These are phyloP conservation scores for Nannizziopsis arthrosporioides DNA, from an alignment of 2,329 filamentous ascomycete species.

Conservation along the genomic window DNA sequence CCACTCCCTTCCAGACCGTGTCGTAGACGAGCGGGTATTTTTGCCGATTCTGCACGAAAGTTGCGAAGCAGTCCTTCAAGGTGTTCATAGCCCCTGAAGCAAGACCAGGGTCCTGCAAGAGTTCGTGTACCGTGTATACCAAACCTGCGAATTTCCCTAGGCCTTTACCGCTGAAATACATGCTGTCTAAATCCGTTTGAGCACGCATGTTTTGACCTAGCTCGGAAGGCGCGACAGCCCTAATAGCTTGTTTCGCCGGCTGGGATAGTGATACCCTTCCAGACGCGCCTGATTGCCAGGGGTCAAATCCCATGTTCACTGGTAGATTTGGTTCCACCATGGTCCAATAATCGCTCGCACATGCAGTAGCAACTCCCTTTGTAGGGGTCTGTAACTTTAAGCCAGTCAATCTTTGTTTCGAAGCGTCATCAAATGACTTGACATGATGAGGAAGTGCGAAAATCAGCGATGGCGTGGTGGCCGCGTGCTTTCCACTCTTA, in stretches of 20 bases:
- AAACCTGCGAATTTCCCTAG: constrained; percentile 65
- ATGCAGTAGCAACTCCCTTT: constrained; percentile 66
- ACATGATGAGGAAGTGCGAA: constrained; percentile 82
- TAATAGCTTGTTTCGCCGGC: constrained; percentile 49
- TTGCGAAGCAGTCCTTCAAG: constrained; percentile 55
- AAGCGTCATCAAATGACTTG: constrained; percentile 55
- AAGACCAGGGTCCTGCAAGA: constrained; percentile 48
- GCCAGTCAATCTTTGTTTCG: constrained; percentile 39
- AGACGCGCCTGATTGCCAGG: constrained; percentile 52
- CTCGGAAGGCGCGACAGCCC: constrained; percentile 56
- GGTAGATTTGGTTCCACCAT: constrained; percentile 67
- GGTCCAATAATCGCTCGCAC: constrained; percentile 63
- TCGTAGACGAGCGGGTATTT: constrained; percentile 49
- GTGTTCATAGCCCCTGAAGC: constrained; percentile 48
- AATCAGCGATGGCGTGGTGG: constrained; percentile 56
- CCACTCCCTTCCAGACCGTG: constrained; percentile 62
- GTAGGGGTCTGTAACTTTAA: constrained; percentile 66
- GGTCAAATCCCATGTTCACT: constrained; percentile 60
- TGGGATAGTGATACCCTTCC: constrained; percentile 30
- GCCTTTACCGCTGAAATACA: constrained; percentile 87
- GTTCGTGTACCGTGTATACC: constrained; percentile 52
- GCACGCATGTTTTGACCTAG: constrained; percentile 61
- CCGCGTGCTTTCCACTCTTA: constrained; percentile 53
- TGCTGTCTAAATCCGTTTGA: constrained; percentile 66
- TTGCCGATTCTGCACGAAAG: constrained; percentile 57